Conservation (phyloP, 2,329 filamentous ascomycete genomes). For the Penicillium sp. region DNA sequence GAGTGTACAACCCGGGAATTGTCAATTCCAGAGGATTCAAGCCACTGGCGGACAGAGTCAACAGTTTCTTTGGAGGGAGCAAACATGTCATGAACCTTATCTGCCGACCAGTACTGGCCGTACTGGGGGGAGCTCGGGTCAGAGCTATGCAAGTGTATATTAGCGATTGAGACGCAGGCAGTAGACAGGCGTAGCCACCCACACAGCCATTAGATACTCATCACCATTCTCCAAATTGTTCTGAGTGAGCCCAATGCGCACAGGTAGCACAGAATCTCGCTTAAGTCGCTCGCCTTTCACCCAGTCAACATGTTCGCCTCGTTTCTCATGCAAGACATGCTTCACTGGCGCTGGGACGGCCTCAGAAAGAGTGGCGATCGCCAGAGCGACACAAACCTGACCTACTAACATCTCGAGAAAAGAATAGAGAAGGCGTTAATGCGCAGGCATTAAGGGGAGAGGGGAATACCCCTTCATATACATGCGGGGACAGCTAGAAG, state of each 20-base stretch:
- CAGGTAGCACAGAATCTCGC: slow-evolving; percentile 40
- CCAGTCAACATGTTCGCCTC: slow-evolving; percentile 39
- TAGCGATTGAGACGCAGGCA: neutral
- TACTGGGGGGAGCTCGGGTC: slow-evolving; percentile 44
- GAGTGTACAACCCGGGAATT: slow-evolving; percentile 51
- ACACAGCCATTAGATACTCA: slow-evolving; percentile 46
- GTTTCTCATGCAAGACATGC: slow-evolving; percentile 48
- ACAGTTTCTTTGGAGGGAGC: slow-evolving; percentile 48
- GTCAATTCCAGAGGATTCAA: slow-evolving; percentile 53
- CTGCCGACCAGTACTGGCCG: slow-evolving; percentile 45
- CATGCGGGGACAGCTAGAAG: neutral
- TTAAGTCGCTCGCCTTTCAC: slow-evolving; percentile 39
- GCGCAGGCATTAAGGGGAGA: neutral
- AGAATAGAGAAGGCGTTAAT: neutral
- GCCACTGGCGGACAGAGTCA: slow-evolving; percentile 54
- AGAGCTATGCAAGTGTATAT: slow-evolving; percentile 31
- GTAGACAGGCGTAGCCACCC: slow-evolving; percentile 7
- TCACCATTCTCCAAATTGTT: slow-evolving; percentile 47
- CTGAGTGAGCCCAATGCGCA: slow-evolving; percentile 50
- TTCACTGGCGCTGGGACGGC: slow-evolving; percentile 30
- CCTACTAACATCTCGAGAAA: slow-evolving; percentile 17
- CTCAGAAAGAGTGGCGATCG: slow-evolving; percentile 22
- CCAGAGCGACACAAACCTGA: slow-evolving; percentile 18
- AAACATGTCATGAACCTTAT: slow-evolving; percentile 47
- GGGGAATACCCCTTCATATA: slow-evolving; percentile 18